A percentile compares a stretch with the other conserved stretches of the same genome.
These are phyloP conservation scores for Skeletonema menzelii DNA, from an alignment of 108 stramenopile genomes.

Conservation along the genomic window DNA sequence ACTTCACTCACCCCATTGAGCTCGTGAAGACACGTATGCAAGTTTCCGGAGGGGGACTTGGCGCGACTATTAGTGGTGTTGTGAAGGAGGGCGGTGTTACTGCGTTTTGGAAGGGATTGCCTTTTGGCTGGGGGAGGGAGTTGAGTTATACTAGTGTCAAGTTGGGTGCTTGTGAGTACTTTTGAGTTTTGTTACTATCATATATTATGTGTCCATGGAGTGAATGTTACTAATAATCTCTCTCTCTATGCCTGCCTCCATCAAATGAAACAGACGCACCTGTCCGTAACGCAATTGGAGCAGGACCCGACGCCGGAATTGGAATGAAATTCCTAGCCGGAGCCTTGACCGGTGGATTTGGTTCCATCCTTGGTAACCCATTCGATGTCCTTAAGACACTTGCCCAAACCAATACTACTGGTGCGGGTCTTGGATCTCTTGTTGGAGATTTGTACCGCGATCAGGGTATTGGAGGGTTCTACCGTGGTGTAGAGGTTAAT, in stretches of 20 bases:
- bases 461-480: slow-evolving; percentile 92
- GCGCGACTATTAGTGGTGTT: slow-evolving; percentile 38
- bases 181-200: background rate
- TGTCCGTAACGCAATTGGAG: slow-evolving; percentile 74
- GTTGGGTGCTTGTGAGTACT: slow-evolving; percentile 64
- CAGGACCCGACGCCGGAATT: slow-evolving; percentile 74
- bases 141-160: slow-evolving; percentile 88
- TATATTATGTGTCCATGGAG: too few relatives aligned
- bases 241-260: background rate
- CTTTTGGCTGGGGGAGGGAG: slow-evolving; percentile 88
- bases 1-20: slow-evolving; percentile 86
- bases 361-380: slow-evolving; percentile 84
- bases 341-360: slow-evolving; percentile 84
- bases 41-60: slow-evolving; percentile 67
- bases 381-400: slow-evolving; percentile 93
- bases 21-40: slow-evolving; percentile 94
- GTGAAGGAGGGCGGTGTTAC: slow-evolving; percentile 72
- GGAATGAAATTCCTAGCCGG: slow-evolving; percentile 88
- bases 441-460: slow-evolving; percentile 71
- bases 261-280: slow-evolving; percentile 37
- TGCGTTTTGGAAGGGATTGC: slow-evolving; percentile 90
- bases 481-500: slow-evolving; percentile 88
- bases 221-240: background rate
- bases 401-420: slow-evolving; percentile 81
- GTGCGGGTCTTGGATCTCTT: slow-evolving; percentile 52